A percentile compares a stretch with the other conserved stretches of the same genome.
phyloP scores from a whole-genome alignment of 164 flowering plant genomes.

The Cinnamomum micranthum region DNA sequence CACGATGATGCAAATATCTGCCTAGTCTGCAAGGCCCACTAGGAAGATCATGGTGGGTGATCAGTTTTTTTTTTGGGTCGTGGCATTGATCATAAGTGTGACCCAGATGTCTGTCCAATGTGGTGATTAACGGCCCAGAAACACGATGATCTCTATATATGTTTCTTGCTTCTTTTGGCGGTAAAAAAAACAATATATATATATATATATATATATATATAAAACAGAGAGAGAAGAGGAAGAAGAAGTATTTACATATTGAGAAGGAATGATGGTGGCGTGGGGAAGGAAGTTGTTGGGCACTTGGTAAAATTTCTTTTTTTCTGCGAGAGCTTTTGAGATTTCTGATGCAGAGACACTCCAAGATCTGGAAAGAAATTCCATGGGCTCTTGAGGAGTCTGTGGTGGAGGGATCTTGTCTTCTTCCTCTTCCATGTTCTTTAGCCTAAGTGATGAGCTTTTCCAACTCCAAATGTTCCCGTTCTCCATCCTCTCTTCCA shows the following conservation, averaged over 20 bases:
- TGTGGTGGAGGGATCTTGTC: conserved; percentile 62
- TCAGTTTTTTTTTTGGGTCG: no score
- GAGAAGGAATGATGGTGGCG: not conserved
- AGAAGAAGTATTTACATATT: conserved; percentile 32
- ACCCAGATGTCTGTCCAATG: no score
- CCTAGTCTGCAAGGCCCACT: no score
- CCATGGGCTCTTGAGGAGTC: conserved; percentile 92
- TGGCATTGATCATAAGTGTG: no score
- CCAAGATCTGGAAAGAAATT: conserved; percentile 90
- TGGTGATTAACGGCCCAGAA: no score
- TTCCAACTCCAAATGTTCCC: conserved; percentile 18
- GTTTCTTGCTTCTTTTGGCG: no score
- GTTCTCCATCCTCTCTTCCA: not conserved
- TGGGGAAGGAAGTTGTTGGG: conserved; percentile 16
- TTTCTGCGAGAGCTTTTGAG: conserved; percentile 67
- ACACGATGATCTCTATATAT: no score
- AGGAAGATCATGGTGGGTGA: no score
- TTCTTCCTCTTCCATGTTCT: conserved; percentile 29
- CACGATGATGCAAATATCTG: no score
- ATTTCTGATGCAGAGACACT: conserved; percentile 82
- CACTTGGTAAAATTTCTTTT: conserved; percentile 32
- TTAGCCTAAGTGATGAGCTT: conserved; percentile 21
- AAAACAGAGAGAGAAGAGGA: not conserved
- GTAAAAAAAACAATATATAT: no score
- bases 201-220: no score